These are phyloP conservation scores for Phylloporus rhodoxanthus DNA, from an alignment of 768 basidiomycete genomes.

Conservation along the genomic window DNA sequence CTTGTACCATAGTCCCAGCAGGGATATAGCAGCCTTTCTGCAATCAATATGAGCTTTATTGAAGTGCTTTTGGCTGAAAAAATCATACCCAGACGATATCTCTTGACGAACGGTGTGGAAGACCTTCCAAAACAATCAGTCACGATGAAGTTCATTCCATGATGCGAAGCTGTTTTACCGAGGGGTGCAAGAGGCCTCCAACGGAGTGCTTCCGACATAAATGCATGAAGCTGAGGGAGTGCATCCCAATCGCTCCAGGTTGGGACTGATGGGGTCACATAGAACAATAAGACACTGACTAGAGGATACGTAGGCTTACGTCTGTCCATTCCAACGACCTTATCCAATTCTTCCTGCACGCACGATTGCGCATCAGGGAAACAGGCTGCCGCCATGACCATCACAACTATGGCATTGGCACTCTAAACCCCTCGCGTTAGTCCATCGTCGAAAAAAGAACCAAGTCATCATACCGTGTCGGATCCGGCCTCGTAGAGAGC, in stretches of 20 bases:
- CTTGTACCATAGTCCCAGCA: no score
- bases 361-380: no score
- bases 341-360: no score
- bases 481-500: conserved; percentile 57
- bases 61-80: no score
- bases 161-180: conserved; percentile 10
- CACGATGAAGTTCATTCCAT: no score
- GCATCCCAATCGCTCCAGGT: conserved; percentile 29
- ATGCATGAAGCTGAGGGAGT: conserved; percentile 35
- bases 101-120: conserved; percentile 56
- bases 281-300: not conserved
- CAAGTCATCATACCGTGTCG: conserved; percentile 37
- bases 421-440: not conserved
- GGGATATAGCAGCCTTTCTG: no score
- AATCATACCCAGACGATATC: conserved; percentile 55
- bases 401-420: conserved; percentile 29
- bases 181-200: conserved; percentile 33
- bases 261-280: conserved; percentile 25
- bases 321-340: conserved; percentile 36
- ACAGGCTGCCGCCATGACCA: no score
- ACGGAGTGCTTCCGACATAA: conserved; percentile 33
- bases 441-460: no score
- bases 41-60: no score
- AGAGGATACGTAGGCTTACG: conserved; percentile 5
- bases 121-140: conserved; percentile 23